Base-by-base conservation (phyloP, 2,329 filamentous ascomycete species). In the Cladosporium sp. region DNA sequence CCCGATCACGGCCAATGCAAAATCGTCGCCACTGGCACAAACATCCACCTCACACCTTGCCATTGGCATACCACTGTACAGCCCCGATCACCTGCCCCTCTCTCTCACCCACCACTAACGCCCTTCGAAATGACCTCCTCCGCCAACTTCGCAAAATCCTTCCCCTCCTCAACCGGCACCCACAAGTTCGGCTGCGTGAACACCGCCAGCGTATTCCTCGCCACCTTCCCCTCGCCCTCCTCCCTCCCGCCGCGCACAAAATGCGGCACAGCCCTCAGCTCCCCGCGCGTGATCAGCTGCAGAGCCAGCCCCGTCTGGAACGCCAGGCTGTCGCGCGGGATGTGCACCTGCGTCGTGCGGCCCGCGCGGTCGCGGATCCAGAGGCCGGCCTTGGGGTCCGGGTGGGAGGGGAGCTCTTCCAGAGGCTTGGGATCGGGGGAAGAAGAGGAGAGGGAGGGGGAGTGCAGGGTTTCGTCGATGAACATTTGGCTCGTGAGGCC, bases 401-500 rank as follows among this genome's bases (percentile, higher is more conserved):
- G 92, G 3, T 89, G 90, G 0, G 77, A 66, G 1, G 82, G 68
- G 0, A 96, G 80, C 71, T 96, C 92, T 0, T 78, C 73, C 0
- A 95, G 77, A 0, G 79, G 75, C 22, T 5, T 28, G 1, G 77
- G 61, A 13, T 76, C 65, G 37, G 59, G 61, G 45, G 63, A 55
- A 42, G 57, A 63, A 7, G 57, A 61, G 40, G 59, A 43, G 66
- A 11, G 9, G 22, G 19, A 68, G 40, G 72, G 69, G 5, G 66
- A 56, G 28, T 74, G 63, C 9, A 66, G 67, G 0, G 72, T 71
- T 72, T 97, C 92, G 65, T 97, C 89, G 57, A 97, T 79, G 69
- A 95, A 97, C 90, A 97, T 95, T 60, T 92, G 91, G 2, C 87
- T 92, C 0, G 93, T 98, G 33, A 98, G 77, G 11, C 91, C 92